These are phyloP conservation scores for Xylaria sp. DNA, from an alignment of 2,329 filamentous ascomycete species.

Conservation along the genomic window DNA sequence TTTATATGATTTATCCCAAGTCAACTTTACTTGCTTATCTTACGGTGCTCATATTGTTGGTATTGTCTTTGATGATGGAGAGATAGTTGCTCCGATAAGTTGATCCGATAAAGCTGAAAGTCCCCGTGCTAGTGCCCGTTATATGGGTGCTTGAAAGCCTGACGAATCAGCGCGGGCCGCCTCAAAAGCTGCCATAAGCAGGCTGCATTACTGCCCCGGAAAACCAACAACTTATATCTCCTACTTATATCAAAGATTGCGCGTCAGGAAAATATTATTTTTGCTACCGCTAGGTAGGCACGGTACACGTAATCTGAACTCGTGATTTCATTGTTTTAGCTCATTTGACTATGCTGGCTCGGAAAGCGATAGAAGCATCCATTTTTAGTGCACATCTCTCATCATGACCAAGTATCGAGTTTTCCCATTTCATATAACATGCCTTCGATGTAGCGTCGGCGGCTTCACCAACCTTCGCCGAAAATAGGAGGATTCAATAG, in stretches of 20 bases:
- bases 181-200: slow-evolving; percentile 24
- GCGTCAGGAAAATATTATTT: not conserved
- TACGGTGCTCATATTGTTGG: not conserved
- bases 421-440: not conserved
- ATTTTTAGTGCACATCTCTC: not conserved
- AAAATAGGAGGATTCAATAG: not conserved
- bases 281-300: not conserved
- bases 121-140: not conserved
- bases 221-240: not conserved
- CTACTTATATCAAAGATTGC: not conserved
- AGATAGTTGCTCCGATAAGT: slow-evolving; percentile 27
- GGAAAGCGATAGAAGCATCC: not conserved
- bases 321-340: not conserved
- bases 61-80: slow-evolving; percentile 17
- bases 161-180: not conserved
- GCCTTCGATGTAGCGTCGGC: not conserved
- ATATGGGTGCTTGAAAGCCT: not conserved
- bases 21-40: not conserved
- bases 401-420: not conserved
- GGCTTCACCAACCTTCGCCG: not conserved
- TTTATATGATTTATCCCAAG: not conserved
- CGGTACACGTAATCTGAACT: not conserved
- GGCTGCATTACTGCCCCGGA: not conserved
- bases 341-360: not conserved
- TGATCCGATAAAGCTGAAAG: slow-evolving; percentile 4